Evolutionary conservation across 306 rosid species (phyloP), one percentile per base, ranked within the genome.

Genomic region (Corylus avellana): DNA sequence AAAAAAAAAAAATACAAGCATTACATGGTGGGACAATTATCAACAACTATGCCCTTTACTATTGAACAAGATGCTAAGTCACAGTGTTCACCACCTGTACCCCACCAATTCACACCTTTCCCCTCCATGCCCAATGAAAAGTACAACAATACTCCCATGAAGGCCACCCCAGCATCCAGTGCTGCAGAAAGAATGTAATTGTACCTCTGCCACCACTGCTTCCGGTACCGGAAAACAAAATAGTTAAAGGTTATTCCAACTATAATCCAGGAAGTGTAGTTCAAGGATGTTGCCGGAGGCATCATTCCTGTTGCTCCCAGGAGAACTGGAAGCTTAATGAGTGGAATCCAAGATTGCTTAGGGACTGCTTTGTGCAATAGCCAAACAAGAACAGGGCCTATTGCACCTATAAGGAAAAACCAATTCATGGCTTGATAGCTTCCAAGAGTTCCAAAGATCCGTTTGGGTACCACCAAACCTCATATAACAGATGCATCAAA

Each of bases 191-290:
- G 87, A 80, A 91, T 83, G 77, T 91, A 89, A 83, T 89, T 93
- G 86, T 93, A 93, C 78, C 89, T 93, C 88, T 91, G 97, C 96
- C 98, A 93, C 97, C 97, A 93, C 8, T 70, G 63, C 85, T 93
- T 93, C 66, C 87, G 75, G 87, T 93, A 91, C 20, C 90, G 89
- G 86, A 88, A 93, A 47, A 93, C 54, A 49, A 89, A 93, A 83
- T 85, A 89, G 83, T 93, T 93, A 86, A 93, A 93, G 9, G 91
- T 75, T 0, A 91, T 89, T 17, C 97, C 98, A 1, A 89, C 76
- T 0, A 87, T 1, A 25, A 93, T 75, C 98, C 97, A 93, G 3
- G 92, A 49, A 50, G 91, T 93, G 89, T 87, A 93, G 90, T 93
- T 93, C 88, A 89, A 56, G 59, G 97, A 27, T 27, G 98, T 91